phyloP scores from a whole-genome alignment of 139 green algal species.

The Microglena sp. region DNA sequence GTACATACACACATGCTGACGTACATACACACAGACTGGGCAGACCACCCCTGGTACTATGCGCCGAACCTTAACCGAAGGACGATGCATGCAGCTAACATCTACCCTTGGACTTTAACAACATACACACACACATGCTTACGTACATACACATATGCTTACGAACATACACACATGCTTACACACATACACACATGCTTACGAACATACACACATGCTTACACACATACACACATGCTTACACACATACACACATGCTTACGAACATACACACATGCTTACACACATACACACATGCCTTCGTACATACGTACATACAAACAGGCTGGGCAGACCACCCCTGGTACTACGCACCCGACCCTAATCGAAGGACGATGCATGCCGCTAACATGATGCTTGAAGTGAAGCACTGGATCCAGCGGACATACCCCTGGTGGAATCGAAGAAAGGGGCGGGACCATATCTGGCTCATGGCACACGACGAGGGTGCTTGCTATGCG shows the following conservation, averaged over 20 bases:
- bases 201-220: not conserved
- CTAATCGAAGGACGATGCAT: not conserved
- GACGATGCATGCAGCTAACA: no score
- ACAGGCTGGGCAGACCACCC: not conserved
- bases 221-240: not conserved
- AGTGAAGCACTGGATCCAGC: not conserved
- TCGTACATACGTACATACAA: not conserved
- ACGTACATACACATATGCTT: no score
- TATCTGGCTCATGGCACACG: conserved; percentile 42
- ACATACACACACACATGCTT: no score
- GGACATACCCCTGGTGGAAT: not conserved
- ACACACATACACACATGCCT: not conserved
- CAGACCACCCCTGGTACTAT: not conserved
- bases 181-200: not conserved
- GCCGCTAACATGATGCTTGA: not conserved
- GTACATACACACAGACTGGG: not conserved
- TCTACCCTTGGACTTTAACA: no score
- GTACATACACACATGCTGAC: no score
- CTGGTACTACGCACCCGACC: not conserved
- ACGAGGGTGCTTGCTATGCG: conserved; percentile 15
- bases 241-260: not conserved
- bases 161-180: no score
- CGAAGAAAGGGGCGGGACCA: conserved; percentile 38
- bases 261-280: not conserved
- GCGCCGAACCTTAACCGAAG: not conserved